Evolutionary conservation across 1,139 yeast species (phyloP).

Genomic region (Suhomyces terraborum): DNA sequence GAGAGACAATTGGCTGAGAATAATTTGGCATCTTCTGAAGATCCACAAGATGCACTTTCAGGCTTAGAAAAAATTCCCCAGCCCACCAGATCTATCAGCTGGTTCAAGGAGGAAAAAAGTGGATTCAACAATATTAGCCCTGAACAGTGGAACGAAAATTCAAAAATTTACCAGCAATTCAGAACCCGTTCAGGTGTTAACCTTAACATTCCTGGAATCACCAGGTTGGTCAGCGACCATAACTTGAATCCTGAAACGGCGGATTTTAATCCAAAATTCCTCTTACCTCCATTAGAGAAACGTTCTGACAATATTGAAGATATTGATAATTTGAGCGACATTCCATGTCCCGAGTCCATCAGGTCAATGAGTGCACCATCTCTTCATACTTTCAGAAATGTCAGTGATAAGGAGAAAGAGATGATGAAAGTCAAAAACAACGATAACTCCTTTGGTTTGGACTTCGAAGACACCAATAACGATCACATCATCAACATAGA

Average conservation of each 20-base stretch:
- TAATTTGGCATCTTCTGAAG: not conserved
- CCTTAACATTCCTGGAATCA: conserved; percentile 19
- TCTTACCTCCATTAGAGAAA: conserved; percentile 26
- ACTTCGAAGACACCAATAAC: not conserved
- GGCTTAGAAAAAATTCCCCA: conserved; percentile 41
- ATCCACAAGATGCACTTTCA: conserved; percentile 7
- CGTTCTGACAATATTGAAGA: conserved; percentile 13
- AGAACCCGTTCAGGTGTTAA: conserved; percentile 29
- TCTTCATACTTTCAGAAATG: conserved; percentile 38
- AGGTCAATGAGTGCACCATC: conserved; percentile 46
- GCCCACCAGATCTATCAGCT: conserved; percentile 17
- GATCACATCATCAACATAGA: not conserved
- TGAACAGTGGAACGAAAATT: conserved; percentile 36
- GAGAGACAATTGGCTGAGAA: not conserved
- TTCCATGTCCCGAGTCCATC: conserved; percentile 13
- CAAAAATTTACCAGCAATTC: conserved; percentile 26
- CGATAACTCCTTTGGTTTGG: not conserved
- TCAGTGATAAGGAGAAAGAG: conserved; percentile 9
- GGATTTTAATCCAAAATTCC: conserved; percentile 10
- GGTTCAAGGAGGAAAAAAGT: conserved; percentile 13
- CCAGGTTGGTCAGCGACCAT: conserved; percentile 19
- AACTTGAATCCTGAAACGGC: conserved; percentile 11
- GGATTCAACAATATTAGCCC: conserved; percentile 28
- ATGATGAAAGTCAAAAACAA: not conserved
- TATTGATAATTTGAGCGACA: conserved; percentile 35